phyloP scores from a whole-genome alignment of 2,329 filamentous ascomycete species.

The Calonectria naviculata region DNA sequence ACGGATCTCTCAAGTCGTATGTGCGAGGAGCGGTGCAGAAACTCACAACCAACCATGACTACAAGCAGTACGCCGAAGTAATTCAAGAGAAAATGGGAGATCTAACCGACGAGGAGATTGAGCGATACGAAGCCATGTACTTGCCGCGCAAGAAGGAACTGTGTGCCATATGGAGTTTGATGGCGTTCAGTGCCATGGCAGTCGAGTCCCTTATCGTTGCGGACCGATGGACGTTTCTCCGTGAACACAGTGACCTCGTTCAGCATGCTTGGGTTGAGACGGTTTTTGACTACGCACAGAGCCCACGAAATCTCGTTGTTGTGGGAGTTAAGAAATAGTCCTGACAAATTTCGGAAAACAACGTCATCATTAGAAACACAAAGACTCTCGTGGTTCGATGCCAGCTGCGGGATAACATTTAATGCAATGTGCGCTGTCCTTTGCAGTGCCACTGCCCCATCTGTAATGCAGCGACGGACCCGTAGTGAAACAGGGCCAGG shows the following conservation, averaged over 20 bases:
- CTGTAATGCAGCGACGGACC: slow-evolving; percentile 19
- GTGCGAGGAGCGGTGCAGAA: slow-evolving; percentile 85
- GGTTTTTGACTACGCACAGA: slow-evolving; percentile 88
- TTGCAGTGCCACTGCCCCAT: slow-evolving; percentile 5
- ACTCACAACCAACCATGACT: slow-evolving; percentile 67
- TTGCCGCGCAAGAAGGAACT: slow-evolving; percentile 79
- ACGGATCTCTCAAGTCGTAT: slow-evolving; percentile 79
- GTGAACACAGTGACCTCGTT: slow-evolving; percentile 78
- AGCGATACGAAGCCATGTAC: slow-evolving; percentile 75
- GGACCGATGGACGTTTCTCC: slow-evolving; percentile 89
- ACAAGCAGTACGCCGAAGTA: slow-evolving; percentile 68
- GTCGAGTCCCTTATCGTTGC: slow-evolving; percentile 91
- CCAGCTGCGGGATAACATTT: slow-evolving; percentile 10
- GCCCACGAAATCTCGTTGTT: slow-evolving; percentile 91
- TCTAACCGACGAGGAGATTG: slow-evolving; percentile 81
- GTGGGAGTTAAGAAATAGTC: slow-evolving; percentile 82
- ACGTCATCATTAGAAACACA: not conserved
- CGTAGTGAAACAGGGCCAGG: slow-evolving; percentile 24
- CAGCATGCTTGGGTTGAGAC: slow-evolving; percentile 89
- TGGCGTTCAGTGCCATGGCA: slow-evolving; percentile 93
- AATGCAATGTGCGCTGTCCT: slow-evolving; percentile 23
- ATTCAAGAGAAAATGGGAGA: slow-evolving; percentile 73
- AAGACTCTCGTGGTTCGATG: not conserved
- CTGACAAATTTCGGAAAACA: slow-evolving; percentile 1
- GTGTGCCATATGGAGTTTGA: slow-evolving; percentile 90